phyloP scores from a whole-genome alignment of 352 stramenopile genomes.

The Phytophthora foliorum region DNA sequence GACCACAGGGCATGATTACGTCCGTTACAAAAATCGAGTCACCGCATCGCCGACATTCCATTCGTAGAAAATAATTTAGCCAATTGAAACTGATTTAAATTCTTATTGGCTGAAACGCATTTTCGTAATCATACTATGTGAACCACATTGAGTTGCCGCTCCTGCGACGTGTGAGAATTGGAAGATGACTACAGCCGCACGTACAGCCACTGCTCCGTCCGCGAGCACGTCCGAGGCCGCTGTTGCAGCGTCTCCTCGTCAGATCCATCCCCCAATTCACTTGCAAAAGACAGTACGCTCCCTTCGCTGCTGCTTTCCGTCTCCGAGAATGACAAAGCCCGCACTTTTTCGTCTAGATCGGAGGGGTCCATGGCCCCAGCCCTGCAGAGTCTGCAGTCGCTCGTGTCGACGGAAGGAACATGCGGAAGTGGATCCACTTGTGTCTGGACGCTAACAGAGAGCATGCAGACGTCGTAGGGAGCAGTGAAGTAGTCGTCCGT shows the following conservation, averaged over 20 bases:
- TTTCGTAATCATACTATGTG: conserved; percentile 3
- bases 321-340: conserved; percentile 29
- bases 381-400: conserved; percentile 36
- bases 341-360: conserved; percentile 11
- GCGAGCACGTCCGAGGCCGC: conserved; percentile 1
- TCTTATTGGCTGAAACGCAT: conserved; percentile 16
- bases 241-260: conserved; percentile 8
- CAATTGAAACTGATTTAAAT: not conserved
- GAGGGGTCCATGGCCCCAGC: conserved; percentile 6
- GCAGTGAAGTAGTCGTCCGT: conserved; percentile 35
- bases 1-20: conserved; percentile 16
- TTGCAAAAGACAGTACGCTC: conserved; percentile 18
- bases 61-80: not conserved
- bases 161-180: conserved; percentile 17
- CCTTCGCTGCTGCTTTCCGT: conserved; percentile 28
- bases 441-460: conserved; percentile 36
- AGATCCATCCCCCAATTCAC: not conserved
- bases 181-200: conserved; percentile 37
- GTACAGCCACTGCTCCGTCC: conserved; percentile 35
- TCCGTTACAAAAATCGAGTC: not conserved
- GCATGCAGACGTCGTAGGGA: conserved; percentile 38
- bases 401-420: conserved; percentile 9
- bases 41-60: not conserved
- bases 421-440: conserved; percentile 29
- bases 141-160: not conserved